Percentiles rank a stretch among this genome's conserved stretches.
Evolutionary conservation across 2,329 filamentous ascomycete genomes (phyloP).

Genomic region (Epichloe glyceriae): DNA sequence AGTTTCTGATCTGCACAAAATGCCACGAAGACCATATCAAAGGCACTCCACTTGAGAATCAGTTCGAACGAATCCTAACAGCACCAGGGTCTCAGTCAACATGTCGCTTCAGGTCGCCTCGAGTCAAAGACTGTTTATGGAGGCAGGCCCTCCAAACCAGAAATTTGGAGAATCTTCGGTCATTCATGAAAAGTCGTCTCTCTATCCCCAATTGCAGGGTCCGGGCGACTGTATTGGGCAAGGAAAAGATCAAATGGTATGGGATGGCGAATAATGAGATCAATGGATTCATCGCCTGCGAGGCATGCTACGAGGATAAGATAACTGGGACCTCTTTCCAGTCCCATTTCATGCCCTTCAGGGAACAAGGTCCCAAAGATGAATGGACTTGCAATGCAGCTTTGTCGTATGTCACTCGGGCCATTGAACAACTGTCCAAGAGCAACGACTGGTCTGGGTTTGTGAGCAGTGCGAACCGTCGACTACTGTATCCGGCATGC

Average conservation of each 20-base stretch:
- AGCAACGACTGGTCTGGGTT: conserved; percentile 20
- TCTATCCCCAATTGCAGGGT: conserved; percentile 19
- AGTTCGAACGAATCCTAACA: conserved; percentile 17
- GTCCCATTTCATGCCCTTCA: conserved; percentile 14
- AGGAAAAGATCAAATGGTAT: conserved; percentile 21
- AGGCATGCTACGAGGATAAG: conserved; percentile 25
- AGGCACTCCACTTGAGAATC: conserved; percentile 13
- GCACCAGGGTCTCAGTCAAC: conserved; percentile 18
- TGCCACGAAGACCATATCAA: conserved; percentile 27
- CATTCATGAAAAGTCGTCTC: conserved; percentile 17
- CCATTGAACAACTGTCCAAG: conserved; percentile 9
- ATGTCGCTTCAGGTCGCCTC: conserved; percentile 18
- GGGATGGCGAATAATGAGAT: conserved; percentile 16
- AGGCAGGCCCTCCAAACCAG: conserved; percentile 16
- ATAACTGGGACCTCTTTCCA: conserved; percentile 18
- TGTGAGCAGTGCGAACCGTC: conserved; percentile 10
- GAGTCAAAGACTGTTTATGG: conserved; percentile 22
- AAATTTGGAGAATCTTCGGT: conserved; percentile 12
- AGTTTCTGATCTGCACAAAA: conserved; percentile 26
- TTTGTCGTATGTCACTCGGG: conserved; percentile 14
- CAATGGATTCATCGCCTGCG: conserved; percentile 22
- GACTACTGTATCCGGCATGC: conserved; percentile 15
- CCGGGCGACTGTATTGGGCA: conserved; percentile 6
- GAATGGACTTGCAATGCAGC: conserved; percentile 22
- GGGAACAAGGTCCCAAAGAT: conserved; percentile 13